Evolutionary conservation across 1,284 basidiomycete genomes (phyloP).

Genomic region (Rhodotorula sp.): DNA sequence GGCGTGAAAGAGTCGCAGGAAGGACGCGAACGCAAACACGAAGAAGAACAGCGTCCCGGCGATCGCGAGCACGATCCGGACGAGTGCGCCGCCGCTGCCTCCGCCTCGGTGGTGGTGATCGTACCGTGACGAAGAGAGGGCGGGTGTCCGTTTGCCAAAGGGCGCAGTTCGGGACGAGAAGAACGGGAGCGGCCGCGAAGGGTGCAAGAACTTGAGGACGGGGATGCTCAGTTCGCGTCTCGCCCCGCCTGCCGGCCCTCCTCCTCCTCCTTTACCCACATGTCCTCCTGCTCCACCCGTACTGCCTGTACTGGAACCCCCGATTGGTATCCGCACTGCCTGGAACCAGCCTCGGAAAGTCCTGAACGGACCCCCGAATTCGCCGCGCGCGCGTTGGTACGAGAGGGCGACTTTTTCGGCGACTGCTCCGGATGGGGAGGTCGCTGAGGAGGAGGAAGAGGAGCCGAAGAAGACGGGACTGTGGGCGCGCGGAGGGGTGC

Average conservation of each 20-base stretch:
- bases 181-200: constrained; percentile 14
- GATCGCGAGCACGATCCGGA: constrained; percentile 22
- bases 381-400: constrained; percentile 18
- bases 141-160: constrained; percentile 3
- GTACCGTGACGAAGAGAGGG: constrained; percentile 4
- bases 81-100: neutral
- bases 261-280: neutral
- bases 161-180: neutral
- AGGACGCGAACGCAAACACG: constrained; percentile 3
- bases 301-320: neutral
- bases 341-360: constrained; percentile 15
- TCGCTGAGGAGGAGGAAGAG: too few species aligned
- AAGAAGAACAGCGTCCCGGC: constrained; percentile 21
- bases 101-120: neutral
- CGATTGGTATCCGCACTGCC: constrained; percentile 24
- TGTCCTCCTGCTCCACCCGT: too few species aligned
- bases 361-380: neutral
- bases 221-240: constrained; percentile 32
- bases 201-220: constrained; percentile 33
- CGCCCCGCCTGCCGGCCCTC: neutral
- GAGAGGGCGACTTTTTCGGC: constrained; percentile 38
- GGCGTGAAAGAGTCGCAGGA: neutral
- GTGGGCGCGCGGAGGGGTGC: constrained; percentile 23
- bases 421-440: constrained; percentile 22
- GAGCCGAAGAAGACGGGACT: constrained; percentile 11